These are phyloP conservation scores for Shiraia bambusicola DNA, from an alignment of 2,329 filamentous ascomycete species.

Conservation along the genomic window DNA sequence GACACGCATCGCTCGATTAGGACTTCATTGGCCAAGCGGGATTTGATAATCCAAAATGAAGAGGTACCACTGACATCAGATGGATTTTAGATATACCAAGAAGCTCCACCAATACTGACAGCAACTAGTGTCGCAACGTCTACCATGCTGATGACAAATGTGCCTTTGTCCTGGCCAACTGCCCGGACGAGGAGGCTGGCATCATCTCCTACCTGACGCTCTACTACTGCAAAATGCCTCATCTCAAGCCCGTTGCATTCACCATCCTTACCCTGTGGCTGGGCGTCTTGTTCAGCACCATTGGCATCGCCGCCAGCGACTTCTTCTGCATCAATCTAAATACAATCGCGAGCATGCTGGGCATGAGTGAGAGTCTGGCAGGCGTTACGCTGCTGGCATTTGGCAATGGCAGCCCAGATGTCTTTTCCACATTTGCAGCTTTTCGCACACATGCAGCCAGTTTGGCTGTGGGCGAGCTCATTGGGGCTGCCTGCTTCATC, in stretches of 20 bases:
- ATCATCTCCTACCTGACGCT: slow-evolving; percentile 84
- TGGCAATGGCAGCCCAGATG: slow-evolving; percentile 95
- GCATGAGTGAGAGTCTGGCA: slow-evolving; percentile 92
- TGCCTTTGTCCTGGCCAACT: slow-evolving; percentile 79
- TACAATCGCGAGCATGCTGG: slow-evolving; percentile 84
- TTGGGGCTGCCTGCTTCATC: slow-evolving; percentile 94
- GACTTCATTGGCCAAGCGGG: slow-evolving; percentile 18
- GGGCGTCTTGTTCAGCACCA: slow-evolving; percentile 87
- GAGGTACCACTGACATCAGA: slow-evolving; percentile 41
- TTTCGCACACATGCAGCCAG: slow-evolving; percentile 98
- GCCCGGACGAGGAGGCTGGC: slow-evolving; percentile 84
- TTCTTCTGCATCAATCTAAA: slow-evolving; percentile 97
- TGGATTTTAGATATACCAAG: neutral
- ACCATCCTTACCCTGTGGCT: slow-evolving; percentile 78
- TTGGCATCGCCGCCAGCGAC: slow-evolving; percentile 95
- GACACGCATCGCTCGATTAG: neutral
- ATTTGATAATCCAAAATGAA: slow-evolving; percentile 34
- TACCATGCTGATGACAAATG: slow-evolving; percentile 78
- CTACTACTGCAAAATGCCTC: slow-evolving; percentile 80
- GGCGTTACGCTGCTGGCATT: slow-evolving; percentile 96
- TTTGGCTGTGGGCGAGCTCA: slow-evolving; percentile 90
- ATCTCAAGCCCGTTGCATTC: slow-evolving; percentile 76
- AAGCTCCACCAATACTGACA: neutral
- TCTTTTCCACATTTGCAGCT: slow-evolving; percentile 97
- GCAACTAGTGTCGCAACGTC: slow-evolving; percentile 70